A percentile compares a stretch with the other conserved stretches of the same genome.
Evolutionary conservation across 208 protist genomes (phyloP).

Genomic region (Angomonas deanei): DNA sequence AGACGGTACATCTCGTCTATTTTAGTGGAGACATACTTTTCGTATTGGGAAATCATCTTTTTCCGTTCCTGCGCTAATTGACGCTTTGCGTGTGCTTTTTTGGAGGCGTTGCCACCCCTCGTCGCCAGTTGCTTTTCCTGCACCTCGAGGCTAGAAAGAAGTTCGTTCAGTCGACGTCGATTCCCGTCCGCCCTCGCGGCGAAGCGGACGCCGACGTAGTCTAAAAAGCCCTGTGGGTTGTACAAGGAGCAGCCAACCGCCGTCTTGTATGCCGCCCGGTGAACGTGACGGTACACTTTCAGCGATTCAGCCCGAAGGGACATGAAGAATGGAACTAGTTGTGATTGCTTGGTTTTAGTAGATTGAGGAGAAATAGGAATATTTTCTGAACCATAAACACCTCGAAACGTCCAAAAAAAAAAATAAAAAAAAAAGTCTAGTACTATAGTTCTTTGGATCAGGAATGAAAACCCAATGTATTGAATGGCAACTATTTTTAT

Average conservation of each 20-base stretch:
- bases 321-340: constrained; percentile 20
- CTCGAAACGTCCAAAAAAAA: neutral
- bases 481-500: neutral
- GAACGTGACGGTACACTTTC: constrained; percentile 47
- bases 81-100: neutral
- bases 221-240: constrained; percentile 31
- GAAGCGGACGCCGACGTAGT: constrained; percentile 51
- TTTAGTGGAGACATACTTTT: constrained; percentile 40
- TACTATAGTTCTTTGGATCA: too few relatives aligned
- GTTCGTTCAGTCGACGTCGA: constrained; percentile 19
- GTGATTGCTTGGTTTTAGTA: neutral
- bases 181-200: constrained; percentile 27
- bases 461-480: too few relatives aligned
- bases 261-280: constrained; percentile 22
- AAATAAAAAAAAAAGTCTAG: constrained; percentile 3
- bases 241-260: constrained; percentile 39
- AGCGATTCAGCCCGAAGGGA: constrained; percentile 37
- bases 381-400: too few relatives aligned
- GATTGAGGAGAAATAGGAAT: neutral
- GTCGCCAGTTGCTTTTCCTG: neutral
- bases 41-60: constrained; percentile 43
- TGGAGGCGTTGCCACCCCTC: neutral
- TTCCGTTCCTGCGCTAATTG: neutral
- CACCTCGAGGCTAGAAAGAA: constrained; percentile 16
- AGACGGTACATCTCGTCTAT: constrained; percentile 38